Conservation (phyloP, 2,329 filamentous ascomycete species). For the Botrytis fabae region DNA sequence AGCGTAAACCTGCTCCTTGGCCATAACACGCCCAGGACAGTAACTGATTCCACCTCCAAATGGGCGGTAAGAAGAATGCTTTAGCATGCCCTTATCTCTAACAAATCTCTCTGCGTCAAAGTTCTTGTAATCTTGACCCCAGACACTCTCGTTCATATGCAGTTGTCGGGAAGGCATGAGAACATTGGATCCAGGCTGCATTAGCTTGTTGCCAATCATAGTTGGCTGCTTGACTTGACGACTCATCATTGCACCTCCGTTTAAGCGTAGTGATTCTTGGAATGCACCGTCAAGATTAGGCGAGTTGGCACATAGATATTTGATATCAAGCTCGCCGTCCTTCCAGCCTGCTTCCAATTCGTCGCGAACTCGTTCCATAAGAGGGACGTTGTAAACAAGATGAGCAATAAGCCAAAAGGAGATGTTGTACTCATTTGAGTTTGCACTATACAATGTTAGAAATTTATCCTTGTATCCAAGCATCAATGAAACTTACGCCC, state of each 20-base stretch:
- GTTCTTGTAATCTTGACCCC: constrained; percentile 14
- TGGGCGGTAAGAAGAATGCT: constrained; percentile 19
- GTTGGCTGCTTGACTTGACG: constrained; percentile 3
- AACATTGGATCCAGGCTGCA: constrained; percentile 16
- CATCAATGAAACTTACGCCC: constrained; percentile 11
- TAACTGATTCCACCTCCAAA: constrained; percentile 23
- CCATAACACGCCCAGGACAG: constrained; percentile 24
- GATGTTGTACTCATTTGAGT: constrained; percentile 23
- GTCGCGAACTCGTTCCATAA: not conserved
- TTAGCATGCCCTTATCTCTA: constrained; percentile 11
- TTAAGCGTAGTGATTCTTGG: constrained; percentile 19
- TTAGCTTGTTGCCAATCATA: constrained; percentile 12
- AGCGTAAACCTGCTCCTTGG: constrained; percentile 20
- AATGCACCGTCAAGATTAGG: constrained; percentile 19
- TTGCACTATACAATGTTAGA: constrained; percentile 11
- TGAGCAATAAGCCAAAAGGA: constrained; percentile 23
- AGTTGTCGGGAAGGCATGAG: constrained; percentile 24
- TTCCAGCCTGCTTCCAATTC: constrained; percentile 13
- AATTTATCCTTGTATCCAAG: not conserved
- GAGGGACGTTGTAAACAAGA: not conserved
- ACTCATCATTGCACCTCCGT: constrained; percentile 20
- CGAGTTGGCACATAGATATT: constrained; percentile 10
- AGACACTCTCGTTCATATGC: constrained; percentile 20
- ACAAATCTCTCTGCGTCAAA: constrained; percentile 20
- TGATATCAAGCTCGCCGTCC: constrained; percentile 3